phyloP scores from a whole-genome alignment of 768 basidiomycete species.

The Lentinus brumalis region DNA sequence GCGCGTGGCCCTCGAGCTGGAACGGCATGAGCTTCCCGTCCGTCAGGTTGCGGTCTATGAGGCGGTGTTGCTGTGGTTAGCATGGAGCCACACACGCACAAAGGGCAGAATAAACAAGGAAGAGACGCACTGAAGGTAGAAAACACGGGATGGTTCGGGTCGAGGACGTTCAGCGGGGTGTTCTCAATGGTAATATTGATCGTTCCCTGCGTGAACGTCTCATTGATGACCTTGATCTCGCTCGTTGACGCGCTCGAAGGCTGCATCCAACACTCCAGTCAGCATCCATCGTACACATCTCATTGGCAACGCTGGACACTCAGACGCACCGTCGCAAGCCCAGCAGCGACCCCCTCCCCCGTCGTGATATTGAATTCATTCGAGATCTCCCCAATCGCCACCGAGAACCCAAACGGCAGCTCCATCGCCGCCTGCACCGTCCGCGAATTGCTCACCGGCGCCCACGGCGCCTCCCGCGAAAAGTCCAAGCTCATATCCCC shows the following conservation, averaged over 20 bases:
- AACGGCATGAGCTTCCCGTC: conserved; percentile 50
- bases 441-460: conserved; percentile 56
- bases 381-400: conserved; percentile 60
- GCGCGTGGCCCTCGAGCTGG: conserved; percentile 58
- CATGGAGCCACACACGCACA: not conserved
- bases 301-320: no score
- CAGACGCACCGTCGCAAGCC: conserved; percentile 64
- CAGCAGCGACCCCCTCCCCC: conserved; percentile 54
- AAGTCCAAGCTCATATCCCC: conserved; percentile 61
- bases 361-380: conserved; percentile 66
- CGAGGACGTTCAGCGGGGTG: conserved; percentile 52
- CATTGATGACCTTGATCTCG: conserved; percentile 50
- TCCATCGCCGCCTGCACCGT: conserved; percentile 63
- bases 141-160: conserved; percentile 51
- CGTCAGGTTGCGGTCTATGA: conserved; percentile 58
- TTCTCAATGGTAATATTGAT: conserved; percentile 65
- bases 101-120: not conserved
- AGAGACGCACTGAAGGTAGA: conserved; percentile 56
- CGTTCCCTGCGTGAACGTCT: conserved; percentile 58
- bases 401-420: conserved; percentile 70
- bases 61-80: no score
- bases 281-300: not conserved
- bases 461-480: conserved; percentile 54
- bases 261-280: conserved; percentile 41
- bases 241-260: conserved; percentile 67